Evolutionary conservation across 202 grass and related monocot species (phyloP).

Genomic region (Carex arenaria): DNA sequence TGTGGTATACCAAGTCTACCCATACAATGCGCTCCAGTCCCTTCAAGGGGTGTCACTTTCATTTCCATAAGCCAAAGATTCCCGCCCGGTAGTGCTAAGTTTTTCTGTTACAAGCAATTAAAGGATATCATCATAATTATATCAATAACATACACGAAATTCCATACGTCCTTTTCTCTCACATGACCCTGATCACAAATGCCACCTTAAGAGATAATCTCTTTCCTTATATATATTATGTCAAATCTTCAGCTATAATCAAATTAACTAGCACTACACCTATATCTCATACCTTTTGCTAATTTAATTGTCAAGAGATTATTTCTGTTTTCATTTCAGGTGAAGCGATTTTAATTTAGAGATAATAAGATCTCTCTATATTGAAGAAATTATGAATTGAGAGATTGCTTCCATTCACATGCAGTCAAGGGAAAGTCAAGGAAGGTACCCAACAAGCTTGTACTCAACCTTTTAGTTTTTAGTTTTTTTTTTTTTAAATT

Average conservation of each 20-base stretch:
- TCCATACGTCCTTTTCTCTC: conserved; percentile 13
- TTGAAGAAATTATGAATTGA: conserved; percentile 22
- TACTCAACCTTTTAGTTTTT: background rate
- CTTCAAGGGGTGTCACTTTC: conserved; percentile 8
- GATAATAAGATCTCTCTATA: background rate
- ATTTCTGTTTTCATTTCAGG: conserved; percentile 18
- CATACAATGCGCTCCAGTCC: background rate
- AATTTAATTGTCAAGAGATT: background rate
- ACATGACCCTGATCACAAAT: background rate
- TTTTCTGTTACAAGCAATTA: conserved; percentile 20
- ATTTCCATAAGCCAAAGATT: conserved; percentile 3
- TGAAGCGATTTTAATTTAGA: conserved; percentile 11
- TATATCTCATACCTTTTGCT: background rate
- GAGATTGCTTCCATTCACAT: conserved; percentile 12
- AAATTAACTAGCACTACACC: background rate
- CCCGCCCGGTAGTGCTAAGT: conserved; percentile 16
- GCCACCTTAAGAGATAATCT: conserved; percentile 13
- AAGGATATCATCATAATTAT: conserved; percentile 13
- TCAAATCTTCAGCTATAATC: background rate
- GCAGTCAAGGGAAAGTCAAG: conserved; percentile 5
- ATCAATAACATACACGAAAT: conserved; percentile 24
- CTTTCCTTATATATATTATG: background rate
- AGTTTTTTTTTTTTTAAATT: background rate
- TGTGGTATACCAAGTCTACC: background rate
- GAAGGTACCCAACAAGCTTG: conserved; percentile 9